phyloP scores from a whole-genome alignment of 805 yeast genomes.

The Candida tibetensis region DNA sequence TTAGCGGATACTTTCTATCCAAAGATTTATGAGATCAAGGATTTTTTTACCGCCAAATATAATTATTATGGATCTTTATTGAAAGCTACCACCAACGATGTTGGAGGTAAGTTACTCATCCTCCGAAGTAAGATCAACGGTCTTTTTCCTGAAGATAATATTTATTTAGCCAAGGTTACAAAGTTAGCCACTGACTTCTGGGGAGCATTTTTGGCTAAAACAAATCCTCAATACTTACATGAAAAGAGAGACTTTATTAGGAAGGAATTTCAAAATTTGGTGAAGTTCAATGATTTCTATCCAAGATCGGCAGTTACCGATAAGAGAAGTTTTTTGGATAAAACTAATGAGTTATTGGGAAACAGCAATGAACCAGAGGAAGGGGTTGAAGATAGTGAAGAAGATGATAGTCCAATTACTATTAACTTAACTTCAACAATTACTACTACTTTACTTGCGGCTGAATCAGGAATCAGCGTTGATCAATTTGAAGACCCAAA shows the following conservation, averaged over 20 bases:
- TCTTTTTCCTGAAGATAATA: not conserved
- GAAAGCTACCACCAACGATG: not conserved
- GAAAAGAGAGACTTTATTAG: constrained; percentile 22
- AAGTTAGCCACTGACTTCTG: not conserved
- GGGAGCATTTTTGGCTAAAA: constrained; percentile 1
- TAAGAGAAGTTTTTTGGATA: not conserved
- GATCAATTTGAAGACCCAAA: constrained; percentile 5
- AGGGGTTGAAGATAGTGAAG: not conserved
- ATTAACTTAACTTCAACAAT: constrained; percentile 7
- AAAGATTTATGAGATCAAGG: not conserved
- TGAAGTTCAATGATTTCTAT: constrained; percentile 18
- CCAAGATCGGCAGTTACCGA: constrained; percentile 1
- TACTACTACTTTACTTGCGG: constrained; percentile 1
- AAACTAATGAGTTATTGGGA: not conserved
- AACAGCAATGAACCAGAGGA: not conserved
- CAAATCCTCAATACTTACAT: constrained; percentile 12
- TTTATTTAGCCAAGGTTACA: not conserved
- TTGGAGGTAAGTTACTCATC: not conserved
- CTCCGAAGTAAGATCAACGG: not conserved
- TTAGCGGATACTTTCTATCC: not conserved
- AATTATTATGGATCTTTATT: not conserved
- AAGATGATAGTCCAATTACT: constrained; percentile 4
- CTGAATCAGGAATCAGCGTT: constrained; percentile 5
- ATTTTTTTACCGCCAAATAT: not conserved
- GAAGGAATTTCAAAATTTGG: constrained; percentile 24